Evolutionary conservation across 2,329 filamentous ascomycete species (phyloP), one percentile per base, ranked within the genome.

Genomic region (Elsinoe ampelina): DNA sequence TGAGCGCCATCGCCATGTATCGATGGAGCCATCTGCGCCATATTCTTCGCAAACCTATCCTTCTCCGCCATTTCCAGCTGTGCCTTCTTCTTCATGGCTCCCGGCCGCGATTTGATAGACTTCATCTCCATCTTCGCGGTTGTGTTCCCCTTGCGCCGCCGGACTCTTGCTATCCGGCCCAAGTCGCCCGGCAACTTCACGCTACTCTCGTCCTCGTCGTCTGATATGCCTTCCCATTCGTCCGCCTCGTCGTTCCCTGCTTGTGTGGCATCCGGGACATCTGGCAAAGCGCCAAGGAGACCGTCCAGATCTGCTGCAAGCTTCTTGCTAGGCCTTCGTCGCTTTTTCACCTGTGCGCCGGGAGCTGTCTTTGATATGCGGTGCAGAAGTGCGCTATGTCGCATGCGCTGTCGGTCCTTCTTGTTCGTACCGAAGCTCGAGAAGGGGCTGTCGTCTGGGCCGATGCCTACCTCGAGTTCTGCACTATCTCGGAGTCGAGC

Each of bases 11-110:
- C 7, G 13, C 57, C 32, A 62, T 65, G 45, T 60, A 64, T 48
- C 63, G 62, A 65, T 20, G 65, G 60, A 26, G 76, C 70, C 74
- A 96, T 74, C 70, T 85, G 81, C 15, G 87, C 91, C 79, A 97
- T 77, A 68, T 89, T 96, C 67, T 79, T 81, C 36, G 83, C 85
- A 68, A 97, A 96, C 59, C 92, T 77, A 69, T 90, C 83, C 74
- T 87, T 86, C 79, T 97, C 92, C 58, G 81, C 76, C 69, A 76
- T 82, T 58, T 95, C 87, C 32, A 97, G 67, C 71, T 80, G 85
- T 72, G 90, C 87, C 73, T 89, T 93, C 67, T 81, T 78, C 79
- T 89, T 95, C 73, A 91, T 78, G 19, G 89, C 89, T 0, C 92
- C 92, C 2, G 83, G 88, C 55, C 84, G 77, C 60, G 80, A 85